These are phyloP conservation scores for Bjerkandera adusta DNA, from an alignment of 1,284 basidiomycete genomes.

Conservation along the genomic window DNA sequence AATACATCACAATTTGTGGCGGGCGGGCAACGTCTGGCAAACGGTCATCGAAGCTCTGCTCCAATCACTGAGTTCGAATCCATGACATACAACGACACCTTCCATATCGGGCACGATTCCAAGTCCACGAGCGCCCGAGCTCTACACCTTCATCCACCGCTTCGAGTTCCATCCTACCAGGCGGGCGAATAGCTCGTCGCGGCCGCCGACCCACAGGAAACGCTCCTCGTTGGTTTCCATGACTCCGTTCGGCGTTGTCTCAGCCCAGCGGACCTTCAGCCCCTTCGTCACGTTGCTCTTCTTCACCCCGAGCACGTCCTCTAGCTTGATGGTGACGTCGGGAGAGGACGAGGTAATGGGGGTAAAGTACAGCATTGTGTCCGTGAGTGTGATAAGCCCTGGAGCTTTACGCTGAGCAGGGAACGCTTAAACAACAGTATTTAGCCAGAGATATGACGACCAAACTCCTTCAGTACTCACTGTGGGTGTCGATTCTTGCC, in stretches of 20 bases:
- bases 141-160: constrained; percentile 36
- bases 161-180: constrained; percentile 50
- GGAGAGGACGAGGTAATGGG: constrained; percentile 45
- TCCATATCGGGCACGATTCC: constrained; percentile 6
- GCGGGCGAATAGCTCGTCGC: constrained; percentile 66
- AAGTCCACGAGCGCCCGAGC: neutral
- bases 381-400: constrained; percentile 57
- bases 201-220: constrained; percentile 57
- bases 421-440: constrained; percentile 43
- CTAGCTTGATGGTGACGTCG: constrained; percentile 44
- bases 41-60: neutral
- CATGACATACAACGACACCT: constrained; percentile 12
- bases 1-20: neutral
- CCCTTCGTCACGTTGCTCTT: constrained; percentile 53
- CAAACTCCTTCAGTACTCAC: constrained; percentile 30
- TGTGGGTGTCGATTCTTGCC: constrained; percentile 34
- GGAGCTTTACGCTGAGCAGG: constrained; percentile 57
- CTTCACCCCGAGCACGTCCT: constrained; percentile 52
- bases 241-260: constrained; percentile 25
- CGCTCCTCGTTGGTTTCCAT: constrained; percentile 43
- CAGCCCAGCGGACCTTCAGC: constrained; percentile 46
- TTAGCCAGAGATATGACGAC: constrained; percentile 9
- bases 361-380: constrained; percentile 50
- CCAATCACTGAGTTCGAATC: constrained; percentile 1
- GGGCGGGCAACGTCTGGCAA: neutral